Base-by-base conservation (phyloP, 1,284 basidiomycete genomes). In the Uromyces viciae-fabae region DNA sequence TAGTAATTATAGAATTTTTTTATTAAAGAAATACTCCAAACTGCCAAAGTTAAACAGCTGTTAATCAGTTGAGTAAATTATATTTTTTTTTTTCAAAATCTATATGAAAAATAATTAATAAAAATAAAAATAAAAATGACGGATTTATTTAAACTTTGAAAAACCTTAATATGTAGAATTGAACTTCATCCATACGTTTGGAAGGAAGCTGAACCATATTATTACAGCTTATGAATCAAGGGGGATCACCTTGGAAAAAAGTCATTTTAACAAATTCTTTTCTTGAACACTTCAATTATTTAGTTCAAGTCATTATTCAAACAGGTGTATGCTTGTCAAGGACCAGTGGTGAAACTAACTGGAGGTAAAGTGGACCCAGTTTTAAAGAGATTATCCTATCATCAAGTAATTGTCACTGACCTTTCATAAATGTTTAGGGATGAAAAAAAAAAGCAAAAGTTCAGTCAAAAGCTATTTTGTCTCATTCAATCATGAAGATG, bases 371-470 rank as follows among this genome's bases (percentile, higher is more conserved):
- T 66, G 3, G 64, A 68, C n/a, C 76, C 76, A n/a, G 38, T 78
- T 25, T 40, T 78, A 14, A 52, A 78, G 36, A 15, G 28, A n/a
- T 33, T 78, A 11, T n/a, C 76, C 0, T 49, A 28, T 64, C 31
- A 28, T 83, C 49, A 81, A 69, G 22, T 3, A 76, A 43, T 3
- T 40, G 74, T 33, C 8, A 52, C 58, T 49, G 28, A 56, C 40
- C 38, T n/a, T 66, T 82, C 82, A 17, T 73, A 76, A 19, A 58
- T 73, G 15, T 77, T 22, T 81, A 94, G 92, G 9, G 95, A 99
- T 85, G 97, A 97, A 77, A 98, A 97, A 89, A 99, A 99, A 89
- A 99, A 99, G 97, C 95, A 93, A 88, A 99, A 99, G 88, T 91
- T 92, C 83, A 60, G 87, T 83, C 17, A 56, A 42, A 72, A 22